Evolutionary conservation across 495 filamentous ascomycete species (phyloP).

Genomic region (Saxophila tyrrhenica): DNA sequence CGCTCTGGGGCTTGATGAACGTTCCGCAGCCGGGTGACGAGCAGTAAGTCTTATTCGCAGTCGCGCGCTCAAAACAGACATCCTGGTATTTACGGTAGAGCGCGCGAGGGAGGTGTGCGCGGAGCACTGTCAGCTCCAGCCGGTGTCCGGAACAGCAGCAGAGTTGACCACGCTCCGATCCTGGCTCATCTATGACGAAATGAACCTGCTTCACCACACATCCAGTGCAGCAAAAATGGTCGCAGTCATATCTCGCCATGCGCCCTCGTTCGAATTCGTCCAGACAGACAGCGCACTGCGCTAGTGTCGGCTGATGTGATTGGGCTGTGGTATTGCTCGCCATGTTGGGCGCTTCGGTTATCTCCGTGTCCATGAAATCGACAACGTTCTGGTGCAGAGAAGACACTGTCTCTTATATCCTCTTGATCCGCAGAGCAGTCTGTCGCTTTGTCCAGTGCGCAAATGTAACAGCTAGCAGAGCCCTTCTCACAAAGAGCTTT

Average conservation of each 20-base stretch:
- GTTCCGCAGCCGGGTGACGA: neutral
- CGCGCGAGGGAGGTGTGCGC: neutral
- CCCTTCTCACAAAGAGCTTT: too few relatives aligned
- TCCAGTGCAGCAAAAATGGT: neutral
- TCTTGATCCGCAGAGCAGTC: too few relatives aligned
- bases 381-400: too few relatives aligned
- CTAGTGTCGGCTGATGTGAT: too few relatives aligned
- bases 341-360: too few relatives aligned
- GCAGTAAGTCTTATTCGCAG: constrained; percentile 3
- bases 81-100: neutral
- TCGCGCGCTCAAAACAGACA: neutral
- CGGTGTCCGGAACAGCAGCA: neutral
- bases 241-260: neutral
- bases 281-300: neutral
- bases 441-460: too few relatives aligned
- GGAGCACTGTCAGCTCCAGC: neutral
- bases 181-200: neutral
- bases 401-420: too few relatives aligned
- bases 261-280: neutral
- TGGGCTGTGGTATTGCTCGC: too few relatives aligned
- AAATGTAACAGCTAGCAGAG: too few relatives aligned
- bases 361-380: too few relatives aligned
- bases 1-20: constrained; percentile 6
- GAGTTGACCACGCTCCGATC: neutral
- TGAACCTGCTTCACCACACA: neutral